Evolutionary conservation across 2,329 filamentous ascomycete genomes (phyloP), one percentile per base, ranked within the genome.

Genomic region (Trichoderma cornu-damae): DNA sequence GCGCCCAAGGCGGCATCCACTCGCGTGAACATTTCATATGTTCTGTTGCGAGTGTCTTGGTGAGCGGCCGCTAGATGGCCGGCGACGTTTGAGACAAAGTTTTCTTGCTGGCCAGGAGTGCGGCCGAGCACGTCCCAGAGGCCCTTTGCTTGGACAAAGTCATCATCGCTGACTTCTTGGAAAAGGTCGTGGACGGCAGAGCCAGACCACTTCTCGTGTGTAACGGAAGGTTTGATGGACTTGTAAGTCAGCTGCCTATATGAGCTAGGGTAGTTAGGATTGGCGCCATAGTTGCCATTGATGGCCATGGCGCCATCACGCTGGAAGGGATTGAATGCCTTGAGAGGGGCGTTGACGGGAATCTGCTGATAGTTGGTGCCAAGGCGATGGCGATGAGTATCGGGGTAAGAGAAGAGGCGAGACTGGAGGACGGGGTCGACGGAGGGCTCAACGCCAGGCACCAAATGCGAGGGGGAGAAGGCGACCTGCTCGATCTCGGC

Each of bases 221-320:
- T 65, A 53, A 72, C 70, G 24, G 68, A 72, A 8, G 72, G 69
- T 63, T 72, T 72, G 57, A 74, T 70, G 35, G 73, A 59, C 61
- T 71, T 72, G 68, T 77, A 79, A 7, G 72, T 72, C 51, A 80
- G 57, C 6, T 68, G 65, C 18, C 77, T 75, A 69, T 77, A 80
- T 24, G 76, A 77, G 37, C 75, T 78, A 18, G 76, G 74, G 64
- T 85, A 86, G 70, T 81, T 82, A 8, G 81, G 80, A 66, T 84
- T 79, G 22, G 75, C 73, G 51, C 82, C 82, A 63, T 84, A 83
- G 72, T 85, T 85, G 57, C 75, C 75, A 72, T 90, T 87, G 67
- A 83, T 76, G 58, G 84, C 81, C 86, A 90, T 90, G 59, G 70
- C 67, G 14, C 88, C 88, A 66, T 90, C 87, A 60, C 88, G 83